phyloP scores from a whole-genome alignment of 352 stramenopile genomes.

The Phytophthora fragariae region DNA sequence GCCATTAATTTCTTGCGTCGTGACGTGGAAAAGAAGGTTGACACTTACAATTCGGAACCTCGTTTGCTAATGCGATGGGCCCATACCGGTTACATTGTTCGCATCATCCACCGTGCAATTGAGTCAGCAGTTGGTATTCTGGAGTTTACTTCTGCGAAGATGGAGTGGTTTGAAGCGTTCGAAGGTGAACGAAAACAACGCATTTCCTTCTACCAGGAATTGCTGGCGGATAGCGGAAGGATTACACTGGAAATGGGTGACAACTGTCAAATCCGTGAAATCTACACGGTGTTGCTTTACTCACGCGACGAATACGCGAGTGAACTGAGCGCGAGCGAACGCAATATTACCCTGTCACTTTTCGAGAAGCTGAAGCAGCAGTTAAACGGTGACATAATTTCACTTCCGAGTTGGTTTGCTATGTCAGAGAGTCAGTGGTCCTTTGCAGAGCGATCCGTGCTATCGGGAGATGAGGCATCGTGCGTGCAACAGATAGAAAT shows the following conservation, averaged over 20 bases:
- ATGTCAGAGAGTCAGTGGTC: neutral
- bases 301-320: neutral
- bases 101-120: neutral
- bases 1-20: neutral
- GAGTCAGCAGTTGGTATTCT: neutral
- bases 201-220: neutral
- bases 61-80: neutral
- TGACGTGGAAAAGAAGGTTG: neutral
- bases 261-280: neutral
- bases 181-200: neutral
- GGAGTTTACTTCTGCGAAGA: neutral
- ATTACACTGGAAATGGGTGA: neutral
- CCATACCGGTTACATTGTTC: neutral
- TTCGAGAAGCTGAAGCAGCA: neutral
- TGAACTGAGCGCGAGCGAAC: neutral
- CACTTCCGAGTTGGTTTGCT: conserved; percentile 6
- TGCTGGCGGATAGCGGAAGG: neutral
- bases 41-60: neutral
- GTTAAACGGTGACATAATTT: neutral
- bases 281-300: neutral
- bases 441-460: neutral
- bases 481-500: neutral
- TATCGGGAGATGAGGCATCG: neutral
- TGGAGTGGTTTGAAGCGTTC: neutral
- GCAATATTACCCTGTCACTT: neutral